Evolutionary conservation across 345 rosid genomes (phyloP).

Genomic region (Citrus trifoliata): DNA sequence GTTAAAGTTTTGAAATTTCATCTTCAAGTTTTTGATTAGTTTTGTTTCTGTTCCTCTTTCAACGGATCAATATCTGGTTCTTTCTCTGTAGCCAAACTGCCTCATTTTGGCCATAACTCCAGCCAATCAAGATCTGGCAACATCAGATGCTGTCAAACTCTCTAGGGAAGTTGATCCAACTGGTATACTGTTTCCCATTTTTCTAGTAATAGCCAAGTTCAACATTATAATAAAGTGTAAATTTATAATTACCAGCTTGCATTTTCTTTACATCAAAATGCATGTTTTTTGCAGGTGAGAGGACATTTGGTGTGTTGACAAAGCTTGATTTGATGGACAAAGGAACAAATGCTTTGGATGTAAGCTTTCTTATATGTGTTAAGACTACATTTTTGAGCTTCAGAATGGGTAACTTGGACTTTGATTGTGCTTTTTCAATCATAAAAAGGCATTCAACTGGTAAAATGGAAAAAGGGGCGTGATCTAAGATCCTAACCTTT

Average conservation of each 20-base stretch:
- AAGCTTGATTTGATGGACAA: slow-evolving; percentile 80
- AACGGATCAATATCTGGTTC: neutral
- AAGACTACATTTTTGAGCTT: neutral
- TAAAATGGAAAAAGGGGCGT: neutral
- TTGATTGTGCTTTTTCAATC: neutral
- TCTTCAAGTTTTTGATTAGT: neutral
- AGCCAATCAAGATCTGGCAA: slow-evolving; percentile 74
- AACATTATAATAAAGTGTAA: neutral
- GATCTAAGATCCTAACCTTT: neutral
- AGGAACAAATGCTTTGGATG: slow-evolving; percentile 73
- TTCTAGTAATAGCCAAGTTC: neutral
- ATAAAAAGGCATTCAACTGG: neutral
- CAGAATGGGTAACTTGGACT: neutral
- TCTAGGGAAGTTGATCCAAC: slow-evolving; percentile 67
- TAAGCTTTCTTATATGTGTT: slow-evolving; percentile 26
- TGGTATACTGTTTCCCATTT: slow-evolving; percentile 25
- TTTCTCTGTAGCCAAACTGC: slow-evolving; percentile 45
- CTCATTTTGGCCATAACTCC: slow-evolving; percentile 69
- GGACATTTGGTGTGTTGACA: slow-evolving; percentile 72
- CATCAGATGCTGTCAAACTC: slow-evolving; percentile 69
- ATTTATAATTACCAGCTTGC: neutral
- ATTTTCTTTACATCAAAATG: slow-evolving; percentile 17
- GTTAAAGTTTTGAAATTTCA: neutral
- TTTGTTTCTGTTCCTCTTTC: neutral
- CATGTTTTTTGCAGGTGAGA: slow-evolving; percentile 45